Percentiles rank a stretch among this genome's conserved stretches.
Evolutionary conservation across 2,329 filamentous ascomycete species (phyloP).

Genomic region (Ceratocystis albifundus): DNA sequence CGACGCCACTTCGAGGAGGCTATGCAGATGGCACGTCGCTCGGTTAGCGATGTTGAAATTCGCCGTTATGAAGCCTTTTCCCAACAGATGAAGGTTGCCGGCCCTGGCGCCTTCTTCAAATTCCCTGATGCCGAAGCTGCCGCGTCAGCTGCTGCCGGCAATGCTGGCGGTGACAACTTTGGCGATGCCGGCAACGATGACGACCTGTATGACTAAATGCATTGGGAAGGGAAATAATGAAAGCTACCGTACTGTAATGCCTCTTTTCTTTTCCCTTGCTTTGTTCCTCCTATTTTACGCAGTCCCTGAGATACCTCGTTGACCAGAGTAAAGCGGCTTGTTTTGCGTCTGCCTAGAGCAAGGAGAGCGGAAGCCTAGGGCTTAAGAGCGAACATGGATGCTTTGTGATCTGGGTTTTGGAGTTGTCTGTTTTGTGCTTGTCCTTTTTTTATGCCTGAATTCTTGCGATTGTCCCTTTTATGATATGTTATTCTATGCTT

Average conservation of each 20-base stretch:
- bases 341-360: background rate
- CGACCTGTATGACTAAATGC: conserved; percentile 65
- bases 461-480: conserved; percentile 8
- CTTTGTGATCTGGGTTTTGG: conserved; percentile 20
- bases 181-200: conserved; percentile 88
- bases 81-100: conserved; percentile 97
- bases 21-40: conserved; percentile 87
- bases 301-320: background rate
- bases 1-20: conserved; percentile 97
- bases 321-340: too few relatives aligned
- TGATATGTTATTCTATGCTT: conserved; percentile 16
- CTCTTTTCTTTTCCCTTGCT: background rate
- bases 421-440: conserved; percentile 16
- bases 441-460: conserved; percentile 12
- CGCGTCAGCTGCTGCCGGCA: conserved; percentile 41
- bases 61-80: conserved; percentile 96
- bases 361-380: background rate
- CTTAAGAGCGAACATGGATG: conserved; percentile 14
- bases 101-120: conserved; percentile 94
- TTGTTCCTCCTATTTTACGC: conserved; percentile 8
- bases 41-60: conserved; percentile 93
- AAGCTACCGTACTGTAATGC: conserved; percentile 3
- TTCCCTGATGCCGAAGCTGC: conserved; percentile 60
- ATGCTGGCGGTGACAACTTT: conserved; percentile 50
- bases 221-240: background rate